Evolutionary conservation across 2,329 filamentous ascomycete species (phyloP), one percentile per base, ranked within the genome.

Genomic region (Cytospora piceicola): DNA sequence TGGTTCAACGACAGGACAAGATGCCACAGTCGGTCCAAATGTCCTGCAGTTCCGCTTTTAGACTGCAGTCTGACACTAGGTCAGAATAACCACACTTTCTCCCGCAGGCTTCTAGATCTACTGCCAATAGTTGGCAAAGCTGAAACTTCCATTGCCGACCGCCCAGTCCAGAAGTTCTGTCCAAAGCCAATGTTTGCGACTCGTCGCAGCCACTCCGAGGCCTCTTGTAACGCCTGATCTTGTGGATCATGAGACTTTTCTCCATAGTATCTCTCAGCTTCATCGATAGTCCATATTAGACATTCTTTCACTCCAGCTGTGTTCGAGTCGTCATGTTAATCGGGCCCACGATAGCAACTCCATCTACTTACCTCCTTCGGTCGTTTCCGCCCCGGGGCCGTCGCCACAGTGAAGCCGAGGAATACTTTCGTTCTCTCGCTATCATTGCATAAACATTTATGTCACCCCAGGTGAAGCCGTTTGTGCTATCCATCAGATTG

Each of bases 11-110:
- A 49, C 46, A 24, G 46, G 46, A 24, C 46, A 24, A 49, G 46
- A 22, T 22, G 46, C 11, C 46, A 49, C 46, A 14, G 46, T 24
- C 46, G 9, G 46, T 49, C 27, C 27, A 29, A 5, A 29, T 5
- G 27, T 29, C n/a, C 22, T 42, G 39, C n/a, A 49, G 46, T 49
- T 12, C 52, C 52, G 46, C 27, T 62, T 54, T 27, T 39, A 63
- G 52, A 49, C 60, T 36, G 34, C 39, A 54, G 24, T 57, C 60
- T 51, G 36, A 51, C 53, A 63, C 60, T 63, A 57, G 27, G 52
- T 36, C 46, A 56, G 53, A 51, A 63, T 51, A 51, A 57, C 52
- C 39, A 29, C 53, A 30, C 46, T 29, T 6, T 63, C 52, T 63
- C 32, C 39, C 46, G 34, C 39, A 51, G 53, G 24, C 30, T 5